phyloP scores from a whole-genome alignment of 176 grass and related monocot species.

The Raddia distichophylla region DNA sequence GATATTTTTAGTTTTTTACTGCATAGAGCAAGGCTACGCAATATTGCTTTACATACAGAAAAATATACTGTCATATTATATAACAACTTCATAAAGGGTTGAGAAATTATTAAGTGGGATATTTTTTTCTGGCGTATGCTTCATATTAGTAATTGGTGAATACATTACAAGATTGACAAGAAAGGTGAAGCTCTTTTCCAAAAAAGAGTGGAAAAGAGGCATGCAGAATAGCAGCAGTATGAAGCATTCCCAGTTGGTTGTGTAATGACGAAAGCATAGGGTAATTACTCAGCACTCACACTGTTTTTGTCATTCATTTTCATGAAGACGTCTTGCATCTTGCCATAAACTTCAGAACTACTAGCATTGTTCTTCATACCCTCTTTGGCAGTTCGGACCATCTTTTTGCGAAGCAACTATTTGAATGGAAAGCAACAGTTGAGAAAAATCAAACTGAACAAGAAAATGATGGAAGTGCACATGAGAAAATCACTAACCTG shows the following conservation, averaged over 20 bases:
- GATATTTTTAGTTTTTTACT: constrained; percentile 36
- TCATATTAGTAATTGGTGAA: not conserved
- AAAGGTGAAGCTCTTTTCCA: not conserved
- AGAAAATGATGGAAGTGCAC: not conserved
- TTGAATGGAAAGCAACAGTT: constrained; percentile 3
- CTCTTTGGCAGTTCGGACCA: constrained; percentile 79
- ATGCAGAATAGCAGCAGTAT: constrained; percentile 14
- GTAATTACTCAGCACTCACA: constrained; percentile 26
- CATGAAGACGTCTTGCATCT: constrained; percentile 80
- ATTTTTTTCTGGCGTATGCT: not conserved
- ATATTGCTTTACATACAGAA: not conserved
- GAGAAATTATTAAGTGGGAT: not conserved
- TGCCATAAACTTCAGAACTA: constrained; percentile 77
- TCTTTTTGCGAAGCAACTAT: constrained; percentile 75
- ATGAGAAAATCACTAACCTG: constrained; percentile 53
- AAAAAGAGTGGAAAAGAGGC: not conserved
- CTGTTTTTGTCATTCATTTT: constrained; percentile 63
- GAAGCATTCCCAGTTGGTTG: not conserved
- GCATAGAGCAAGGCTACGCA: not conserved
- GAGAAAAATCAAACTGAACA: constrained; percentile 40
- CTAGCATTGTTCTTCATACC: constrained; percentile 65
- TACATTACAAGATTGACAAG: not conserved
- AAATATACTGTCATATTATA: not conserved
- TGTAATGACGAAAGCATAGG: not conserved
- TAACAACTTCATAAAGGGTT: not conserved